Evolutionary conservation across 345 rosid genomes (phyloP), one percentile per base, ranked within the genome.

Genomic region (Cardamine resedifolia): DNA sequence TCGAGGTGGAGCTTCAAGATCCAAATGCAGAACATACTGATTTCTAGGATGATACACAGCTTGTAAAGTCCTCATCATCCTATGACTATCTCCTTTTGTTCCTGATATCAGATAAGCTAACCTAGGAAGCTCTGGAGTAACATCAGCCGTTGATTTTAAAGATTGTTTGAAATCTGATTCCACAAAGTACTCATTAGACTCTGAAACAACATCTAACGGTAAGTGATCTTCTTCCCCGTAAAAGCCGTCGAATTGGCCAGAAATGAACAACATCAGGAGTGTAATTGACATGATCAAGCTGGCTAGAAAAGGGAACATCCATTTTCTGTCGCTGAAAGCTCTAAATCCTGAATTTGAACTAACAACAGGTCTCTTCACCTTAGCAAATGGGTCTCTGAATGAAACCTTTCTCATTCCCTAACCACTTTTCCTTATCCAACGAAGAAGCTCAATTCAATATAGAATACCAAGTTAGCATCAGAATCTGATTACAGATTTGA

Each of bases 21-120:
- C 98, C 83, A 90, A 81, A 79, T 90, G 98, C 49, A 93, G 78
- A 71, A 93, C 88, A 73, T 93, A 93, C 82, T 90, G 98, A 78
- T 93, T 93, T 74, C 98, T 85, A 0, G 98, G 98, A 77, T 93
- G 98, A 74, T 90, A 93, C 27, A 93, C 93, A 15, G 94, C 97
- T 74, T 90, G 93, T 73, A 93, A 82, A 19, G 98, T 93, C 81
- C 98, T 88, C 90, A 93, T 76, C 92, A 93, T 83, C 75, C 98
- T 88, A 64, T 83, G 90, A 72, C 88, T 86, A 78, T 93, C 97
- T 5, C 98, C 98, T 79, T 90, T 93, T 11, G 98, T 93, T 27
- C 98, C 98, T 0, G 97, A 93, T 72, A 93, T 88, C 34, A 93
- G 83, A 83, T 90, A 93, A 58, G 98, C 98, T 63, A 93, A 75